Evolutionary conservation across 345 rosid species (phyloP), one percentile per base, ranked within the genome.

Genomic region (Boechera divaricarpa): DNA sequence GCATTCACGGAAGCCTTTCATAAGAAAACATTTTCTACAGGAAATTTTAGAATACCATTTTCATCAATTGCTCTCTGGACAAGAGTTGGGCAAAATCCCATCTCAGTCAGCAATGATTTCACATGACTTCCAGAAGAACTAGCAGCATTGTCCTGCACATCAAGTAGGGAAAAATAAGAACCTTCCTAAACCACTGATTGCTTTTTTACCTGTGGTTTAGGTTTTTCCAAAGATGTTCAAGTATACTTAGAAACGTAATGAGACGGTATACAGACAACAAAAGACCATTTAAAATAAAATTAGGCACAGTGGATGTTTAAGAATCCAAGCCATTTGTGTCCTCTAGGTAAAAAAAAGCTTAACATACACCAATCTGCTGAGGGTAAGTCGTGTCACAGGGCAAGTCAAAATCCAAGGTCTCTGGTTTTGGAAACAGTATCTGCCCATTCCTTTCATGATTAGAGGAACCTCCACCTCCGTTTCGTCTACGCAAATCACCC

Each of bases 61-160:
- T 89, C 96, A 68, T 86, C 80, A 62, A 95, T 86, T 13, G 78
- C 94, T 85, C 80, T 86, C 79, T 88, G 86, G 6, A 89, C 90
- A 75, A 87, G 90, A 74, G 87, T 80, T 24, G 97, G 80, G 28
- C 67, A 54, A 78, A 85, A 95, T 39, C 99, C 97, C 99, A 95
- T 92, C 81, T 83, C 97, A 62, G 82, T 72, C 26, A 95, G 77
- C 67, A 82, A 83, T 11, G 96, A 87, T 77, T 88, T 86, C 7
- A 83, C 67, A 72, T 79, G 73, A 86, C 86, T 86, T 76, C 87
- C 85, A 29, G 98, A 91, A 74, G 99, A 92, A 75, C 98, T 91
- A 73, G 99, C 90, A 49, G 67, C 82, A 77, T 83, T 79, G 47
- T 85, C 85, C 99, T 95, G 87, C 65, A 78, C 62, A 60, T 56